Conservation (phyloP, 345 rosid species). For the Salix dunnii region DNA sequence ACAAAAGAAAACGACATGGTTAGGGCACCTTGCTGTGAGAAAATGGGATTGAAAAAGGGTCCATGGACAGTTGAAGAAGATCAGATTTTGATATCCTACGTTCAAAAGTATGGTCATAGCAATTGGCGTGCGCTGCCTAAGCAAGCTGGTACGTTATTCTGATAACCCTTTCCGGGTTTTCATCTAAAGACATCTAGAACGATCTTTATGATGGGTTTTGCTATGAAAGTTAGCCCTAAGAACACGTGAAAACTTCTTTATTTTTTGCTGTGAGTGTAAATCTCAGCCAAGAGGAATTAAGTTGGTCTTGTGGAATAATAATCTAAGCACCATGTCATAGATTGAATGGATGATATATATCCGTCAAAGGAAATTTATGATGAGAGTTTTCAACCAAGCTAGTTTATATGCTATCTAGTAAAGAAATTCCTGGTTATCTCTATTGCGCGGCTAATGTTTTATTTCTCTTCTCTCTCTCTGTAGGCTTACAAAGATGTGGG, state of each 20-base stretch:
- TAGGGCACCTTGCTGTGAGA: constrained; percentile 89
- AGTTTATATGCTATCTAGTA: background rate
- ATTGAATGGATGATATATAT: background rate
- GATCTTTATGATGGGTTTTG: background rate
- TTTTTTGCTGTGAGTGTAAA: background rate
- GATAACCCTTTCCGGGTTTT: background rate
- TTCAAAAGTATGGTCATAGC: constrained; percentile 55
- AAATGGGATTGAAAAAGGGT: constrained; percentile 74
- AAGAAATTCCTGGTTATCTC: background rate
- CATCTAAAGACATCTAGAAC: background rate
- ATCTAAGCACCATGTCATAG: background rate
- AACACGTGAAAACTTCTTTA: background rate
- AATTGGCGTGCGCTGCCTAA: constrained; percentile 81
- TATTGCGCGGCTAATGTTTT: background rate
- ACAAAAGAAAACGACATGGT: constrained; percentile 40
- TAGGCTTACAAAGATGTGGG: constrained; percentile 75
- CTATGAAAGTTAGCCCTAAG: background rate
- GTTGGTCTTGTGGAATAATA: background rate
- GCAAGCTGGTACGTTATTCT: constrained; percentile 52
- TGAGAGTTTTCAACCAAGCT: background rate
- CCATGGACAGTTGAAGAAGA: constrained; percentile 82
- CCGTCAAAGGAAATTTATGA: background rate
- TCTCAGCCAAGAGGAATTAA: no score
- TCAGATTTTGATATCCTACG: constrained; percentile 45
- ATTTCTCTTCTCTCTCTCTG: background rate